These are phyloP conservation scores for Mallotus nudiflorus DNA, from an alignment of 345 rosid species.

Conservation along the genomic window DNA sequence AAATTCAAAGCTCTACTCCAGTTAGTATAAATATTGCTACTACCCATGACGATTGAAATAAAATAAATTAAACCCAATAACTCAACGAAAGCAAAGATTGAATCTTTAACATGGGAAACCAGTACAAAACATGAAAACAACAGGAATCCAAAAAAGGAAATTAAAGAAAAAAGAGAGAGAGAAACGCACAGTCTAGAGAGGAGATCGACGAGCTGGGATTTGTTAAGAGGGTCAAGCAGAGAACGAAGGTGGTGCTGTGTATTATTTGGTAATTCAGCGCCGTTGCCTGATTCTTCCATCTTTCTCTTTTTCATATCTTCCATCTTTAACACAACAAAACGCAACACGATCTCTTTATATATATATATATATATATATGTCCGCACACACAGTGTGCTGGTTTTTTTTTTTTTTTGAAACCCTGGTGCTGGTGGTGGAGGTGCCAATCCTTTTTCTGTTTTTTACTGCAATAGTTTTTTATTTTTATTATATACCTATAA, in stretches of 20 bases:
- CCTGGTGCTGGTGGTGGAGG: too few species aligned
- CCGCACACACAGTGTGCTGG: too few species aligned
- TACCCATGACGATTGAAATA: neutral
- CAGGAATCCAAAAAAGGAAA: constrained; percentile 5
- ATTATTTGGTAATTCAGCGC: constrained; percentile 9
- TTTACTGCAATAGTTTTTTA: too few species aligned
- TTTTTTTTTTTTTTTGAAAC: too few species aligned
- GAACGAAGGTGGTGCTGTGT: constrained; percentile 51
- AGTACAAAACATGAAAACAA: neutral
- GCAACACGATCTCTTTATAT: too few species aligned
- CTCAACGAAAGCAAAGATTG: neutral
- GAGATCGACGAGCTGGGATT: constrained; percentile 68
- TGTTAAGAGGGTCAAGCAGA: constrained; percentile 61
- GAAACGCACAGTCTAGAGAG: constrained; percentile 53
- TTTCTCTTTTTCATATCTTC: constrained; percentile 59
- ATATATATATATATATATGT: too few species aligned
- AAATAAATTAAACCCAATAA: neutral
- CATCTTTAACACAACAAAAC: too few species aligned
- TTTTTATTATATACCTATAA: too few species aligned
- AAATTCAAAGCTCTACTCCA: neutral
- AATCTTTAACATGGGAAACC: neutral
- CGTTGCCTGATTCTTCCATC: constrained; percentile 48
- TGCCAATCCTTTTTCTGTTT: too few species aligned
- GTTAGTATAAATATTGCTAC: too few species aligned
- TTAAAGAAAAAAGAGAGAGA: neutral